A percentile compares a stretch with the other conserved stretches of the same genome.
Evolutionary conservation across 495 filamentous ascomycete genomes (phyloP).

Genomic region (Xylona heveae): DNA sequence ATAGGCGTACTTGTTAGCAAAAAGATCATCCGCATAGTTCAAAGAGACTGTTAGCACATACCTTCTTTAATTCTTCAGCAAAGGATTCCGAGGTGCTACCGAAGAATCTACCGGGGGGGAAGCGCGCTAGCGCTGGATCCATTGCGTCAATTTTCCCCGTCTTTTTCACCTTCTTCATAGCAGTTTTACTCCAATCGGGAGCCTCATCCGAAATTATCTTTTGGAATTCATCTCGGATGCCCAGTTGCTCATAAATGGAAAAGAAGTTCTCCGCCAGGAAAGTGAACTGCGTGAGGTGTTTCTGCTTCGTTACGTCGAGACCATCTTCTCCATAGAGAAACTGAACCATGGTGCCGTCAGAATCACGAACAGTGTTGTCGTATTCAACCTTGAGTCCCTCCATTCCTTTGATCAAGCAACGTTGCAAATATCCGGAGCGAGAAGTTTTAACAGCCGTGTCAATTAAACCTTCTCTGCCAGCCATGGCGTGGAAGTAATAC

Average conservation of each 20-base stretch:
- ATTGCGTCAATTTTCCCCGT: constrained; percentile 39
- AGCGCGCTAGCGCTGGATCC: constrained; percentile 56
- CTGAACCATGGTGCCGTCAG: constrained; percentile 81
- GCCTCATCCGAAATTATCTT: constrained; percentile 25
- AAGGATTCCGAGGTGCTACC: constrained; percentile 85
- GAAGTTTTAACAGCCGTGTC: constrained; percentile 99
- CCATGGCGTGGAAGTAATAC: constrained; percentile 99
- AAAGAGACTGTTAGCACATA: too few species aligned
- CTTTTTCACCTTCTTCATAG: constrained; percentile 60
- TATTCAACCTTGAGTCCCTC: constrained; percentile 84
- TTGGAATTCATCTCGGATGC: constrained; percentile 25
- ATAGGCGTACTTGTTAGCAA: constrained; percentile 11
- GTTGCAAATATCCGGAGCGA: constrained; percentile 86
- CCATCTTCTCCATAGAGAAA: constrained; percentile 97
- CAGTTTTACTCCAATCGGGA: constrained; percentile 43
- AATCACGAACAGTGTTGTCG: constrained; percentile 81
- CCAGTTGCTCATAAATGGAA: constrained; percentile 31
- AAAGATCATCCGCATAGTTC: too few species aligned
- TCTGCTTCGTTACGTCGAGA: constrained; percentile 82
- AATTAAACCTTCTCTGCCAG: constrained; percentile 93
- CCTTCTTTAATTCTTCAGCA: constrained; percentile 35
- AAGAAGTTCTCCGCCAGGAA: constrained; percentile 67
- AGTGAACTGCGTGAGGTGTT: constrained; percentile 73
- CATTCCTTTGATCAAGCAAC: constrained; percentile 98
- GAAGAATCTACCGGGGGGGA: constrained; percentile 51